phyloP scores from a whole-genome alignment of 495 filamentous ascomycete genomes.

The Penicillium malachiteum region DNA sequence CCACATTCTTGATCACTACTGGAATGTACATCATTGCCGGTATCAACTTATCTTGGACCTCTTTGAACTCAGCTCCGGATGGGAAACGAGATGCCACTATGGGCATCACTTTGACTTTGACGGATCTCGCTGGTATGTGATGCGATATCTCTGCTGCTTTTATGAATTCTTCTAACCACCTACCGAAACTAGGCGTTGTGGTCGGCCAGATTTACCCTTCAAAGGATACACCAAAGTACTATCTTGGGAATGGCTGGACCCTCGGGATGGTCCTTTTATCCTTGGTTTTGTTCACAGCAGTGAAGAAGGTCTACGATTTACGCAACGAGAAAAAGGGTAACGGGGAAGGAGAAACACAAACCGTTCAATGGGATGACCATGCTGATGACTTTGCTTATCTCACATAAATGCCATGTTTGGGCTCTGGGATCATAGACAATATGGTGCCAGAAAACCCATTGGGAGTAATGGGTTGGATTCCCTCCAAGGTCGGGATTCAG shows the following conservation, averaged over 20 bases:
- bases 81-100: constrained; percentile 43
- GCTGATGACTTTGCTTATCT: background rate
- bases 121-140: constrained; percentile 36
- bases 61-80: constrained; percentile 29
- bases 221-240: background rate
- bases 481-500: too few relatives aligned
- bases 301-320: background rate
- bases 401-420: background rate
- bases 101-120: constrained; percentile 37
- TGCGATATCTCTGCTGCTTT: background rate
- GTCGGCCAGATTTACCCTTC: constrained; percentile 19
- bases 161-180: background rate
- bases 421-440: too few relatives aligned
- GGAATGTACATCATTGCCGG: constrained; percentile 4
- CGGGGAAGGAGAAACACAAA: background rate
- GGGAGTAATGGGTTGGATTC: background rate
- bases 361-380: background rate
- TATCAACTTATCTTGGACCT: constrained; percentile 7
- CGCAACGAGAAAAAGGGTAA: background rate
- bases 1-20: constrained; percentile 8
- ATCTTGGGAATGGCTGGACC: background rate
- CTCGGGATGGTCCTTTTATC: background rate
- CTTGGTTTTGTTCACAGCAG: background rate
- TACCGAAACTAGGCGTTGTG: constrained; percentile 13
- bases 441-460: background rate